Evolutionary conservation across 2,329 filamentous ascomycete genomes (phyloP).

Genomic region (Periconia sp.): DNA sequence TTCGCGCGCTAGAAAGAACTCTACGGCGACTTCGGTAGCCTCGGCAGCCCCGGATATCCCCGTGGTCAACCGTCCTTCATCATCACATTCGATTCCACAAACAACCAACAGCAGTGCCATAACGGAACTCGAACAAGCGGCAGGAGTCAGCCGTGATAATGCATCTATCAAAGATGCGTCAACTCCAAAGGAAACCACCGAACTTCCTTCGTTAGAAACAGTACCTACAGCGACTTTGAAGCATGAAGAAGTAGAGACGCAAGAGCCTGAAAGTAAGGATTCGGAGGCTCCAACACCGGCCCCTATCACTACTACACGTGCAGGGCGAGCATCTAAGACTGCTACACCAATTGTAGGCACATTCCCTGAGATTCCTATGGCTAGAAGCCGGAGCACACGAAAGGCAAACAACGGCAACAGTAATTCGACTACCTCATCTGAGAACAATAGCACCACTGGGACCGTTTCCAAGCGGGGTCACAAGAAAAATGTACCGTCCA

Average conservation of each 20-base stretch:
- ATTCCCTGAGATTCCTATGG: slow-evolving; percentile 47
- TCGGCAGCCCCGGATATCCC: slow-evolving; percentile 55
- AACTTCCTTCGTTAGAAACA: slow-evolving; percentile 49
- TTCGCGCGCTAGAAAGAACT: slow-evolving; percentile 75
- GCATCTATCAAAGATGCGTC: slow-evolving; percentile 24
- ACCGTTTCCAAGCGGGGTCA: slow-evolving; percentile 38
- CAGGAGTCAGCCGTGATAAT: slow-evolving; percentile 27
- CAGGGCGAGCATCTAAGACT: slow-evolving; percentile 50
- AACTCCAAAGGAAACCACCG: slow-evolving; percentile 34
- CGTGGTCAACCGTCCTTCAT: slow-evolving; percentile 34
- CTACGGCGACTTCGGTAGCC: slow-evolving; percentile 44
- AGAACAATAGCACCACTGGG: slow-evolving; percentile 42
- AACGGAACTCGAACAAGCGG: slow-evolving; percentile 36
- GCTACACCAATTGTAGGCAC: slow-evolving; percentile 50
- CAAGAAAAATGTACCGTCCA: slow-evolving; percentile 35
- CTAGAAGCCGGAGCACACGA: slow-evolving; percentile 46
- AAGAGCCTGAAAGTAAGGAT: slow-evolving; percentile 47
- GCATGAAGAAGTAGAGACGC: slow-evolving; percentile 52
- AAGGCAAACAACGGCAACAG: slow-evolving; percentile 41
- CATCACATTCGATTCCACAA: slow-evolving; percentile 39
- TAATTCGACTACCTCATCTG: slow-evolving; percentile 41
- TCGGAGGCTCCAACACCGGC: slow-evolving; percentile 32
- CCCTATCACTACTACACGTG: slow-evolving; percentile 32
- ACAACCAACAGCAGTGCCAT: slow-evolving; percentile 29
- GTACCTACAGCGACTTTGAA: slow-evolving; percentile 45